A percentile compares a stretch with the other conserved stretches of the same genome.
phyloP scores from a whole-genome alignment of 192 early-diverging fungal genomes.

The Backusella tarrabulga region DNA sequence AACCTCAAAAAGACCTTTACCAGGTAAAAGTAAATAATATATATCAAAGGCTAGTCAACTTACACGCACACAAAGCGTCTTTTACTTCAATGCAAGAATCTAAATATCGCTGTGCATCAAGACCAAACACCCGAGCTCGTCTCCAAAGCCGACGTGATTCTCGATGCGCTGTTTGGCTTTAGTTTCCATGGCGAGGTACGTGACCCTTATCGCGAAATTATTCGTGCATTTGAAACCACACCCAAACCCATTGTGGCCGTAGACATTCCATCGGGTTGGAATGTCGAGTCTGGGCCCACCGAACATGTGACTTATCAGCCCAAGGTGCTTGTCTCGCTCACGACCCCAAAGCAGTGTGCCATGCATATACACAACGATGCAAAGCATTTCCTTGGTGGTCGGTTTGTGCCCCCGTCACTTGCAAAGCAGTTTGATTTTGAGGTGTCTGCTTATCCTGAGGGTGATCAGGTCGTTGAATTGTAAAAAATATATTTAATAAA shows the following conservation, averaged over 20 bases:
- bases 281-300: constrained; percentile 78
- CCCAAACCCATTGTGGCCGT: constrained; percentile 61
- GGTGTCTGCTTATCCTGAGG: constrained; percentile 69
- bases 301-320: constrained; percentile 59
- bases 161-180: constrained; percentile 94
- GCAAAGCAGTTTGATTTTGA: constrained; percentile 63
- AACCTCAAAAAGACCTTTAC: constrained; percentile 71
- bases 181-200: constrained; percentile 81
- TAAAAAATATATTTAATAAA: background rate
- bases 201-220: constrained; percentile 69
- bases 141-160: constrained; percentile 57
- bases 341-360: constrained; percentile 85
- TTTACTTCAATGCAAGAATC: constrained; percentile 65
- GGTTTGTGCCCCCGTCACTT: constrained; percentile 82
- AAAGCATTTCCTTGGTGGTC: constrained; percentile 83
- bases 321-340: constrained; percentile 86
- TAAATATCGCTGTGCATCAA: constrained; percentile 63
- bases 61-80: constrained; percentile 42
- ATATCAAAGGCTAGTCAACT: background rate
- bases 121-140: constrained; percentile 36
- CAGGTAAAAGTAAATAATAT: constrained; percentile 31
- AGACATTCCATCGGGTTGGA: constrained; percentile 95
- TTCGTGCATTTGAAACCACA: constrained; percentile 44
- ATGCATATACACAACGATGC: constrained; percentile 60
- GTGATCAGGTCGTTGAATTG: constrained; percentile 67